Conservation (phyloP, 129 eudicot species). For the Chrysanthemum seticuspe region DNA sequence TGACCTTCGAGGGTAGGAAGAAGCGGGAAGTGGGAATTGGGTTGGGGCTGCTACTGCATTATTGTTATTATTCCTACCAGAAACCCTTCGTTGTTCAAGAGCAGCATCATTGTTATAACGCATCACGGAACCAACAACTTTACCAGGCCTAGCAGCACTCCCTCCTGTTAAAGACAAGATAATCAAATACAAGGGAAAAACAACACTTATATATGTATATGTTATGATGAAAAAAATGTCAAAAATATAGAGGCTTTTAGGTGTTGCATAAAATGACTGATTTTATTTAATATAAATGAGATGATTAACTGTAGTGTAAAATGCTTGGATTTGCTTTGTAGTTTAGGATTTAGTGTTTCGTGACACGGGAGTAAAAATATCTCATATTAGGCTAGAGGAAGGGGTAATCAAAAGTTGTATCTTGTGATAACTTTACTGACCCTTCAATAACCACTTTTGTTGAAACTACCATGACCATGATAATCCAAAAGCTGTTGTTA, state of each 20-base stretch:
- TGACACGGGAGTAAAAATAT: no score
- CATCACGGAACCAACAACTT: constrained; percentile 63
- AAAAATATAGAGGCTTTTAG: neutral
- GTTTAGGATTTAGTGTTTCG: no score
- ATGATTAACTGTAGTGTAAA: no score
- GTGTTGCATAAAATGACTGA: neutral
- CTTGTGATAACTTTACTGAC: no score
- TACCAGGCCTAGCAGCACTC: constrained; percentile 91
- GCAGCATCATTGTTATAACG: constrained; percentile 66
- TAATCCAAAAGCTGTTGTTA: no score
- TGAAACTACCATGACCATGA: no score
- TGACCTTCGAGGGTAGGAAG: constrained; percentile 69
- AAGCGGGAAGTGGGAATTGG: constrained; percentile 63
- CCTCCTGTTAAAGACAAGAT: constrained; percentile 39
- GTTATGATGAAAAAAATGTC: neutral
- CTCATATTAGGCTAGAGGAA: no score
- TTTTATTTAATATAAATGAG: no score
- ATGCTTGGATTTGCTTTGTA: no score
- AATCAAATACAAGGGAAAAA: neutral
- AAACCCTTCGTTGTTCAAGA: constrained; percentile 60
- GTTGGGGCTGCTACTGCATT: constrained; percentile 62
- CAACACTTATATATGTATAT: neutral
- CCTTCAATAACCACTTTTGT: no score
- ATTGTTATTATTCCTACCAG: constrained; percentile 56
- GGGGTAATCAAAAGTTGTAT: no score